Evolutionary conservation across 2,329 filamentous ascomycete genomes (phyloP).

Genomic region (Aspergillus eucalypticola): DNA sequence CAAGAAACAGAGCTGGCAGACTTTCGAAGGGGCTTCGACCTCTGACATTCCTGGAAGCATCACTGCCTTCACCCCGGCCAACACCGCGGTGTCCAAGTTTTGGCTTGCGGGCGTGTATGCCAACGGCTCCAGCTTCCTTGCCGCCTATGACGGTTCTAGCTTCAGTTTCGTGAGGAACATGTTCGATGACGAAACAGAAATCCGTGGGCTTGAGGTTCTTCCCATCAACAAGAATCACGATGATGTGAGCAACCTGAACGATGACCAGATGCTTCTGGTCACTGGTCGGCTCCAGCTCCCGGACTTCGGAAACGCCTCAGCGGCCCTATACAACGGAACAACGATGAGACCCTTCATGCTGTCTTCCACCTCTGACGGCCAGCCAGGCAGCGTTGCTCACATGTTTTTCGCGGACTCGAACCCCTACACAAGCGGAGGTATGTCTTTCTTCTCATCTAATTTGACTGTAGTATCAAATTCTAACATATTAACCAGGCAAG

Average conservation of each 20-base stretch:
- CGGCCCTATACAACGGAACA: conserved; percentile 84
- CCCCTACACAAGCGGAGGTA: conserved; percentile 68
- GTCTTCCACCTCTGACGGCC: conserved; percentile 66
- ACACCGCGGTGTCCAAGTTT: conserved; percentile 67
- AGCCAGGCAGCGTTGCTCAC: conserved; percentile 71
- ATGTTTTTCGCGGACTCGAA: conserved; percentile 81
- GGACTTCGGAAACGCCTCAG: conserved; percentile 76
- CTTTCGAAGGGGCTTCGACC: conserved; percentile 55
- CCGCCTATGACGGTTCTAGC: conserved; percentile 74
- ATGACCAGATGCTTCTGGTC: conserved; percentile 72
- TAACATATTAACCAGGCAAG: conserved; percentile 26
- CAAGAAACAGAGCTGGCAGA: conserved; percentile 64
- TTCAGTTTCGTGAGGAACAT: conserved; percentile 67
- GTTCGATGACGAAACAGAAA: conserved; percentile 65
- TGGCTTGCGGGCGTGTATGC: conserved; percentile 77
- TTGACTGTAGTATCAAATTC: neutral
- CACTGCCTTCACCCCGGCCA: conserved; percentile 72
- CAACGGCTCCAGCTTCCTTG: conserved; percentile 72
- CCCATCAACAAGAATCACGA: conserved; percentile 68
- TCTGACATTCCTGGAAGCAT: conserved; percentile 73
- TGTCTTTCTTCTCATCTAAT: conserved; percentile 37
- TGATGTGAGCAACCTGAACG: conserved; percentile 62
- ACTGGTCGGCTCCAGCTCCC: conserved; percentile 80
- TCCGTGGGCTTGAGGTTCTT: conserved; percentile 82
- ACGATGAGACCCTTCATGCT: conserved; percentile 76